phyloP scores from a whole-genome alignment of 257 asterid genomes.

The Ligustrum vulgare region DNA sequence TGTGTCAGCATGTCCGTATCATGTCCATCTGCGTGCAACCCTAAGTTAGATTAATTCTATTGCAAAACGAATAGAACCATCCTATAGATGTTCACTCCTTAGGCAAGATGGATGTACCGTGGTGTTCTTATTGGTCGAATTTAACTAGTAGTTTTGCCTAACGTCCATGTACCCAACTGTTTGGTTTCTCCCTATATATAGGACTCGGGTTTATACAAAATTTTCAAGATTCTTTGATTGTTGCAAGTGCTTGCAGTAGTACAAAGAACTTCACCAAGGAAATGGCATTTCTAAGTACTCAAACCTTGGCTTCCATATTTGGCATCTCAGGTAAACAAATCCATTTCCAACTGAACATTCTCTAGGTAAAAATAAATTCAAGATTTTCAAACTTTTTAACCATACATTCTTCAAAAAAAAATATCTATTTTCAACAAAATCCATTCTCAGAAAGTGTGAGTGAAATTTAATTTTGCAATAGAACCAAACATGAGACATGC shows the following conservation, averaged over 20 bases:
- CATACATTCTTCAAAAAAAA: no score
- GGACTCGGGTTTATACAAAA: not conserved
- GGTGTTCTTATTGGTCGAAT: not conserved
- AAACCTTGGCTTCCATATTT: constrained; percentile 49
- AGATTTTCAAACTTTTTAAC: no score
- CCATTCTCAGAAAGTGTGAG: no score
- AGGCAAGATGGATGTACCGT: not conserved
- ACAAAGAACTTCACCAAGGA: constrained; percentile 16
- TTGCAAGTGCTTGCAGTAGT: not conserved
- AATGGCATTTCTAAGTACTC: constrained; percentile 39
- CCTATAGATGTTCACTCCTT: not conserved
- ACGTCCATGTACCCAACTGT: constrained; percentile 23
- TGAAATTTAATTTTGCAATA: no score
- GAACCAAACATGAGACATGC: no score
- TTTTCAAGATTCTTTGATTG: constrained; percentile 20
- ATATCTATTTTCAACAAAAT: no score
- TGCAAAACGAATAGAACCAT: no score
- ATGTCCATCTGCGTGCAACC: no score
- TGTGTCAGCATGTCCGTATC: no score
- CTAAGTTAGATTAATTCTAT: no score
- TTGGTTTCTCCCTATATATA: constrained; percentile 12
- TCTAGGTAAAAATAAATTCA: no score
- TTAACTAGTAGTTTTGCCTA: constrained; percentile 9
- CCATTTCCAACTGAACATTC: no score
- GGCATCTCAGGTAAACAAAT: constrained; percentile 55